phyloP scores from a whole-genome alignment of 1,284 basidiomycete genomes.

The Dichomitus squalens region DNA sequence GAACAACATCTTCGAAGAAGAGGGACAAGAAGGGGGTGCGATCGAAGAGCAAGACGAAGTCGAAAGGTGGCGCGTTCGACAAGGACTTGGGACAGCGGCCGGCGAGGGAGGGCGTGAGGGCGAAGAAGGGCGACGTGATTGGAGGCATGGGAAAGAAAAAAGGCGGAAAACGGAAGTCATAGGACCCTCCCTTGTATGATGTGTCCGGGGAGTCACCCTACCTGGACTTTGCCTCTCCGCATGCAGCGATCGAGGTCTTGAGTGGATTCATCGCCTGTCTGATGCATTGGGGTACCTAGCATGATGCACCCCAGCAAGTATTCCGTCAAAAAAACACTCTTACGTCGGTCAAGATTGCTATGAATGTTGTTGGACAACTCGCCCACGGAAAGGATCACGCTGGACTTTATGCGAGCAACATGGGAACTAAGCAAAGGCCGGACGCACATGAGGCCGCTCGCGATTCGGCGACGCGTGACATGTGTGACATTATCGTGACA shows the following conservation, averaged over 20 bases:
- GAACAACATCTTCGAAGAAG: conserved; percentile 19
- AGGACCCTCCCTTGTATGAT: conserved; percentile 10
- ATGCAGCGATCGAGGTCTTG: background rate
- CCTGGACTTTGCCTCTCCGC: too few relatives aligned
- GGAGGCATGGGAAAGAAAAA: conserved; percentile 56
- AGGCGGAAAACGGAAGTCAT: conserved; percentile 42
- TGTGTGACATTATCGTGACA: conserved; percentile 18
- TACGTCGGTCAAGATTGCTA: background rate
- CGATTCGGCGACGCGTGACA: background rate
- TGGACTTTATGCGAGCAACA: background rate
- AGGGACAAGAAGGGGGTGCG: conserved; percentile 29
- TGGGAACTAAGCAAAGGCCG: background rate
- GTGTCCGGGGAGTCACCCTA: background rate
- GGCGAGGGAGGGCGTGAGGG: conserved; percentile 38
- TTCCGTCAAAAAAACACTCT: background rate
- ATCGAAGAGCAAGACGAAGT: conserved; percentile 19
- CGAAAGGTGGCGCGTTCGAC: conserved; percentile 32
- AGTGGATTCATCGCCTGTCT: background rate
- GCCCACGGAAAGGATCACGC: background rate
- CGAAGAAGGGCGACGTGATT: conserved; percentile 40
- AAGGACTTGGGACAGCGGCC: conserved; percentile 36
- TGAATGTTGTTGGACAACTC: background rate
- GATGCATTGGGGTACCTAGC: background rate
- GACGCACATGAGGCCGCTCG: background rate
- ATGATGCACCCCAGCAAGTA: background rate